Evolutionary conservation across 1,284 basidiomycete genomes (phyloP).

Genomic region (Amylostereum areolatum): DNA sequence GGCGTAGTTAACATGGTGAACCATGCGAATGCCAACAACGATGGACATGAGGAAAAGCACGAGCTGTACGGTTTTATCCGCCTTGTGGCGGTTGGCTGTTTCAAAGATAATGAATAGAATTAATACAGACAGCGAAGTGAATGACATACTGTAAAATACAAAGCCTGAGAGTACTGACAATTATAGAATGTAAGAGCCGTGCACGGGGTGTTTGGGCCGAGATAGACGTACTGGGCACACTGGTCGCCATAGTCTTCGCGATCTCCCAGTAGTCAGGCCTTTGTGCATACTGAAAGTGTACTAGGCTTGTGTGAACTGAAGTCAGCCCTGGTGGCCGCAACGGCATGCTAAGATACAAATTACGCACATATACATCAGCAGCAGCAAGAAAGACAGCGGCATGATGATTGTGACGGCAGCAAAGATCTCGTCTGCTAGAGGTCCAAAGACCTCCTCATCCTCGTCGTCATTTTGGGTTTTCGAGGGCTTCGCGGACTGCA

Average conservation of each 20-base stretch:
- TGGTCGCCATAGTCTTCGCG: slow-evolving; percentile 47
- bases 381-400: slow-evolving; percentile 62
- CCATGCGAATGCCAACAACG: slow-evolving; percentile 53
- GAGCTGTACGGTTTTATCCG: slow-evolving; percentile 42
- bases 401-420: slow-evolving; percentile 55
- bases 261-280: slow-evolving; percentile 41
- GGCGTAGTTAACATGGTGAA: slow-evolving; percentile 64
- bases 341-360: not conserved
- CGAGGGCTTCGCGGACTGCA: slow-evolving; percentile 5
- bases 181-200: slow-evolving; percentile 4
- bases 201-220: not conserved
- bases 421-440: slow-evolving; percentile 67
- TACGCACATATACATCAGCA: slow-evolving; percentile 76
- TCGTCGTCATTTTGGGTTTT: slow-evolving; percentile 17
- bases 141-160: slow-evolving; percentile 68
- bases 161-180: slow-evolving; percentile 60
- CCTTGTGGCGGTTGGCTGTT: slow-evolving; percentile 61
- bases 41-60: slow-evolving; percentile 53
- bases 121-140: not conserved
- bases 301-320: slow-evolving; percentile 37
- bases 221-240: slow-evolving; percentile 60
- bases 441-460: slow-evolving; percentile 29
- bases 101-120: not conserved
- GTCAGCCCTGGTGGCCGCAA: not conserved
- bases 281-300: slow-evolving; percentile 71